These are phyloP conservation scores for Salvia splendens DNA, from an alignment of 257 asterid genomes.

Conservation along the genomic window DNA sequence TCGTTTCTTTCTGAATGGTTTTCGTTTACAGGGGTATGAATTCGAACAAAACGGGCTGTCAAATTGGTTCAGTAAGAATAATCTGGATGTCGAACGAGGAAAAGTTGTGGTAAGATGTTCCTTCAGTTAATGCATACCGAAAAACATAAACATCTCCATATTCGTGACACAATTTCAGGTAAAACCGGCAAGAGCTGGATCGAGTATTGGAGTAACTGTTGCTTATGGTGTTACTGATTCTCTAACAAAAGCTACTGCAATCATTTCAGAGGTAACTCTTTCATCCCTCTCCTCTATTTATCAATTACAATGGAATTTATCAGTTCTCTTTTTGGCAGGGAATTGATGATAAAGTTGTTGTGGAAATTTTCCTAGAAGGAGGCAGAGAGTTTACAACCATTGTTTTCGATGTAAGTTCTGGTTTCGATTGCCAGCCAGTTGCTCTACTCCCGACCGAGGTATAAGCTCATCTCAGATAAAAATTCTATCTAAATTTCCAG, in stretches of 20 bases:
- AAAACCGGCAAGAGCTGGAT: conserved; percentile 89
- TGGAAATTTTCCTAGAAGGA: conserved; percentile 86
- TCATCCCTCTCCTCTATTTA: conserved; percentile 25
- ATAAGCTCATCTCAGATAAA: conserved; percentile 20
- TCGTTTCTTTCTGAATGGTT: neutral
- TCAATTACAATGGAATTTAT: neutral
- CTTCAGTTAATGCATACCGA: conserved; percentile 23
- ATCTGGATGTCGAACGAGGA: conserved; percentile 58
- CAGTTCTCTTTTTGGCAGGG: conserved; percentile 50
- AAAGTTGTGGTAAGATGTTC: conserved; percentile 82
- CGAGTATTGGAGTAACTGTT: conserved; percentile 89
- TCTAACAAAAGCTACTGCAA: conserved; percentile 62
- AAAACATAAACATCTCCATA: conserved; percentile 3
- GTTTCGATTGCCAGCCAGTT: conserved; percentile 64
- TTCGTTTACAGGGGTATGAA: conserved; percentile 55
- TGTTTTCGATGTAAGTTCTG: conserved; percentile 79
- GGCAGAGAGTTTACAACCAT: conserved; percentile 89
- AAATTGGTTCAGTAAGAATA: conserved; percentile 58
- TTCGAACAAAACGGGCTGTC: conserved; percentile 52
- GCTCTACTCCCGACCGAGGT: conserved; percentile 90
- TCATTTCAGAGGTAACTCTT: conserved; percentile 70
- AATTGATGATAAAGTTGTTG: conserved; percentile 75
- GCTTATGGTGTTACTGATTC: conserved; percentile 87
- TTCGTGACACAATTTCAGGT: conserved; percentile 57
- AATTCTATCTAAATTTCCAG: conserved; percentile 12